Percentiles rank a stretch among this genome's conserved stretches.
Conservation (phyloP, 768 basidiomycete genomes). For the Tulasnella calospora region DNA sequence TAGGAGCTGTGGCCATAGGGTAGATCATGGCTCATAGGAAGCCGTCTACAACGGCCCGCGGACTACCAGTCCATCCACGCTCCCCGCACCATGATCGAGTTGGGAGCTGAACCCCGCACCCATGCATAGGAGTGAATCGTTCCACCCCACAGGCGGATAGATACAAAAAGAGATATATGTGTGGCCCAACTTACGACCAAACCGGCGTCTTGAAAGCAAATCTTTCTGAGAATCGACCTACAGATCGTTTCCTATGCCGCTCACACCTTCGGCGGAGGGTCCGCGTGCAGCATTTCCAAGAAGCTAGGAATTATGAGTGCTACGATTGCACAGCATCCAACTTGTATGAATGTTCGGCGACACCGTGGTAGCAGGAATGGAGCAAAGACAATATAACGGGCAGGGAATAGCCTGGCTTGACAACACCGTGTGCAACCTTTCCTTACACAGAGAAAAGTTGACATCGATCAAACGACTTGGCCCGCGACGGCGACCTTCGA, state of each 20-base stretch:
- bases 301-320: neutral
- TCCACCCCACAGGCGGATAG: constrained; percentile 4
- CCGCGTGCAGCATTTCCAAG: neutral
- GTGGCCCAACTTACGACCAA: neutral
- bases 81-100: neutral
- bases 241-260: neutral
- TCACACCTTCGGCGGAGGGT: neutral
- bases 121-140: neutral
- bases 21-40: neutral
- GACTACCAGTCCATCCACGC: neutral
- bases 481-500: neutral
- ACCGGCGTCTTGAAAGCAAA: neutral
- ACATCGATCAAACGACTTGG: neutral
- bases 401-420: neutral
- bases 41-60: neutral
- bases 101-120: neutral
- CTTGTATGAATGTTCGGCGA: neutral
- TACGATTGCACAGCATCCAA: neutral
- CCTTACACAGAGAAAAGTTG: neutral
- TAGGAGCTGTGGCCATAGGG: neutral
- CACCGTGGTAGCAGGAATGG: neutral
- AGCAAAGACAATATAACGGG: neutral
- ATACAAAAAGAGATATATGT: constrained; percentile 1
- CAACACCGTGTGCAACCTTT: neutral
- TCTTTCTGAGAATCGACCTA: neutral